A percentile compares a stretch with the other conserved stretches of the same genome.
phyloP scores from a whole-genome alignment of 495 filamentous ascomycete genomes.

The Rostrohypoxylon terebratum region DNA sequence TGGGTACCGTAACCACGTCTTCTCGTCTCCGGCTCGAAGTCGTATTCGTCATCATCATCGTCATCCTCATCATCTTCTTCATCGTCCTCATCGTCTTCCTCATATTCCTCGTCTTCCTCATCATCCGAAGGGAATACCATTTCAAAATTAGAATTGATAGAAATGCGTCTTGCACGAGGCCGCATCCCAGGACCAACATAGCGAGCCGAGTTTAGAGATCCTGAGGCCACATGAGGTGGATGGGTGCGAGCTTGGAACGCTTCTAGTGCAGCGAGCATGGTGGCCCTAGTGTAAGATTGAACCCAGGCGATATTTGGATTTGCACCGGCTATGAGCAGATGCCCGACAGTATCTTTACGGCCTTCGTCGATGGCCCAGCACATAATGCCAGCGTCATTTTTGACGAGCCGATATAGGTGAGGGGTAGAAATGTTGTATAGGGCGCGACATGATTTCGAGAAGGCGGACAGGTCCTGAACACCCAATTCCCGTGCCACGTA shows the following conservation, averaged over 20 bases:
- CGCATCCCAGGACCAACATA: not conserved
- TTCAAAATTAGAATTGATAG: not conserved
- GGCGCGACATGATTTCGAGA: constrained; percentile 30
- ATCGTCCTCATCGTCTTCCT: not conserved
- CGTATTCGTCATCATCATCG: not conserved
- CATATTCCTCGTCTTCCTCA: not conserved
- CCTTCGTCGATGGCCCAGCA: constrained; percentile 32
- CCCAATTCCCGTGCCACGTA: constrained; percentile 8
- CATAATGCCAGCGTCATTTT: constrained; percentile 11
- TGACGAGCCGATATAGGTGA: constrained; percentile 12
- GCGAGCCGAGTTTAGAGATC: not conserved
- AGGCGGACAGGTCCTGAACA: constrained; percentile 23
- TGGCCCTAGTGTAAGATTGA: not conserved
- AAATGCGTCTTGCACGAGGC: not conserved
- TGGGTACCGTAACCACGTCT: not conserved
- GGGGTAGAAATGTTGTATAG: constrained; percentile 14
- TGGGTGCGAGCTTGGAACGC: not conserved
- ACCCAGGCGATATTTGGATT: constrained; percentile 20
- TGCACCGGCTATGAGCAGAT: constrained; percentile 25
- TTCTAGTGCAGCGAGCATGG: not conserved
- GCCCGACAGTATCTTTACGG: constrained; percentile 14
- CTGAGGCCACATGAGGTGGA: not conserved
- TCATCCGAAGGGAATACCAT: not conserved
- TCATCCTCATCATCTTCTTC: not conserved
- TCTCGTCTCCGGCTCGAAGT: not conserved